These are phyloP conservation scores for Aspergillus nidulans DNA, from an alignment of 495 filamentous ascomycete genomes.

Conservation along the genomic window DNA sequence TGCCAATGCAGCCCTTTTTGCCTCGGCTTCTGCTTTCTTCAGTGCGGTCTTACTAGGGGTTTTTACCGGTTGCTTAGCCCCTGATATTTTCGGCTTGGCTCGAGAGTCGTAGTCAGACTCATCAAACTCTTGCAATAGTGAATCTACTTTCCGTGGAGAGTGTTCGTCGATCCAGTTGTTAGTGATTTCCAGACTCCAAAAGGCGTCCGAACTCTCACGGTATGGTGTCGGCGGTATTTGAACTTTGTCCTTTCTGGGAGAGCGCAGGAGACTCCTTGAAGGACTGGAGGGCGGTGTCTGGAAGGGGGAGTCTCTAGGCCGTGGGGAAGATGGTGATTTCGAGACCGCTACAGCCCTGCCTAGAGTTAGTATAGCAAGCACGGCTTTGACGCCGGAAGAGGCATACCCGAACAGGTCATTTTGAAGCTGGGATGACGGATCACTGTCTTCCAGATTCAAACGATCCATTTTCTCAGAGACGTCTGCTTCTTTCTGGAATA, in stretches of 20 bases:
- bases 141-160: conserved; percentile 56
- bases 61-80: conserved; percentile 24
- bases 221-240: conserved; percentile 53
- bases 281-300: conserved; percentile 46
- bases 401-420: conserved; percentile 23
- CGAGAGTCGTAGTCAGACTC: conserved; percentile 17
- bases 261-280: conserved; percentile 38
- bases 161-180: conserved; percentile 82
- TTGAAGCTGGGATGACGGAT: conserved; percentile 18
- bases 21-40: conserved; percentile 40
- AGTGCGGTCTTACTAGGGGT: conserved; percentile 40
- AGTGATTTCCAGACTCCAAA: conserved; percentile 72
- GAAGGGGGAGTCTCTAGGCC: conserved; percentile 13
- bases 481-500: conserved; percentile 25
- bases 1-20: conserved; percentile 36
- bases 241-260: conserved; percentile 47
- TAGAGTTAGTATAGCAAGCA: background rate
- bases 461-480: conserved; percentile 22
- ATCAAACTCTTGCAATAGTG: conserved; percentile 30
- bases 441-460: conserved; percentile 26
- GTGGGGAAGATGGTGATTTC: conserved; percentile 21
- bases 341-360: background rate
- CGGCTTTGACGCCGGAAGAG: background rate
- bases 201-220: conserved; percentile 67
- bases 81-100: conserved; percentile 7